Percentiles rank a stretch among this genome's conserved stretches.
phyloP scores from a whole-genome alignment of 768 basidiomycete species.

The Leccinum truebloodii region DNA sequence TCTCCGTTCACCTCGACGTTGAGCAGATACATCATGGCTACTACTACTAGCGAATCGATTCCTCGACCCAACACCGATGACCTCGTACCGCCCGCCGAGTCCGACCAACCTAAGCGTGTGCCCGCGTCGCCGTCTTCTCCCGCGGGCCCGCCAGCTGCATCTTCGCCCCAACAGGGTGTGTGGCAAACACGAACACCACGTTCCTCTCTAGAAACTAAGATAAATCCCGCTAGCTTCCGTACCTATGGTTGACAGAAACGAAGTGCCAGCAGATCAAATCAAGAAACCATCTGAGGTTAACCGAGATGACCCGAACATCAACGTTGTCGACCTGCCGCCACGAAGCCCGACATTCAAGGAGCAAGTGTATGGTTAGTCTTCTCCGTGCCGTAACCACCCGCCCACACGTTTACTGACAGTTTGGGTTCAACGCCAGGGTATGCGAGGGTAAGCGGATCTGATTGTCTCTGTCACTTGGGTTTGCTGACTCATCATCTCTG shows the following conservation, averaged over 20 bases:
- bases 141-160: constrained; percentile 26
- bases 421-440: constrained; percentile 26
- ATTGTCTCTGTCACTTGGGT: not conserved
- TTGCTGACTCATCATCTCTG: constrained; percentile 6
- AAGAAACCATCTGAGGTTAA: constrained; percentile 21
- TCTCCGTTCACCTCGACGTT: not conserved
- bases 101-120: constrained; percentile 2
- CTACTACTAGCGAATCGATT: constrained; percentile 2
- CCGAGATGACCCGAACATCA: constrained; percentile 26
- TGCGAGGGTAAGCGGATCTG: constrained; percentile 23
- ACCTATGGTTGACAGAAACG: constrained; percentile 36
- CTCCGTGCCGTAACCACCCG: not conserved
- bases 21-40: constrained; percentile 5
- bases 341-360: constrained; percentile 55
- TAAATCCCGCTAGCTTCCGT: constrained; percentile 31
- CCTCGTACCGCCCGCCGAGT: constrained; percentile 1
- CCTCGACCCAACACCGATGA: constrained; percentile 1
- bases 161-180: constrained; percentile 37
- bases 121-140: constrained; percentile 25
- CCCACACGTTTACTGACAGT: not conserved
- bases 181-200: not conserved
- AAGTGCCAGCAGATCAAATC: constrained; percentile 33
- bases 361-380: constrained; percentile 50
- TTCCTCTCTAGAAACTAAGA: not conserved
- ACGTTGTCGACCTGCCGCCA: constrained; percentile 26